phyloP scores from a whole-genome alignment of 2,329 filamentous ascomycete genomes.

The Byssochlamys sp. region DNA sequence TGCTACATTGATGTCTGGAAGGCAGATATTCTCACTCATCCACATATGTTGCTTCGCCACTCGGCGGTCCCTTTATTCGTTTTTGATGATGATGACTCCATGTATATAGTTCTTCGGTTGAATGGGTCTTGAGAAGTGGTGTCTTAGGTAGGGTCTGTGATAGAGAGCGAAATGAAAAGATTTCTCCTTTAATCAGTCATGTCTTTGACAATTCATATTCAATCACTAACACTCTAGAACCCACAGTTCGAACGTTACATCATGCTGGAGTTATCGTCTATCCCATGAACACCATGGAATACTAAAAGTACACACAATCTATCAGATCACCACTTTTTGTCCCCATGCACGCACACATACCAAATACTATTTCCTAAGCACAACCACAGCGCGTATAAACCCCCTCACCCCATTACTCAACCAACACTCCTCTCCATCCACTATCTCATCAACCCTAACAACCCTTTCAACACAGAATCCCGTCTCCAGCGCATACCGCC shows the following conservation, averaged over 20 bases:
- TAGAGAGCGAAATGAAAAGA: not conserved
- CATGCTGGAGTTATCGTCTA: not conserved
- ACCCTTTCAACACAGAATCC: constrained; percentile 58
- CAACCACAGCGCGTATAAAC: constrained; percentile 46
- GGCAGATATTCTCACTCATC: not conserved
- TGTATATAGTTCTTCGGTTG: not conserved
- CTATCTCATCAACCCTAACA: constrained; percentile 51
- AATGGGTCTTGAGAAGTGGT: not conserved
- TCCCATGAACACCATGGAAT: not conserved
- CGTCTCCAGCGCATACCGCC: constrained; percentile 69
- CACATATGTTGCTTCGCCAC: not conserved
- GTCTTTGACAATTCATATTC: not conserved
- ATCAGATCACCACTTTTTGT: too few species aligned
- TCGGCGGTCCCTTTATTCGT: not conserved
- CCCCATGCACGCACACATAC: too few species aligned
- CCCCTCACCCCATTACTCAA: constrained; percentile 80
- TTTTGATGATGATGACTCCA: not conserved
- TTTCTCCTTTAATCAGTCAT: not conserved
- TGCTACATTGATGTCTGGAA: not conserved
- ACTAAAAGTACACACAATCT: not conserved
- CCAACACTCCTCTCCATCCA: constrained; percentile 71
- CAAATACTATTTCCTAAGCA: constrained; percentile 17
- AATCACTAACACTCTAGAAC: too few species aligned
- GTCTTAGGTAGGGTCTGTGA: not conserved
- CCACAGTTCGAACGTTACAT: too few species aligned